Evolutionary conservation across 1,139 yeast genomes (phyloP), one percentile per base, ranked within the genome.

Genomic region (Pichia sp.): DNA sequence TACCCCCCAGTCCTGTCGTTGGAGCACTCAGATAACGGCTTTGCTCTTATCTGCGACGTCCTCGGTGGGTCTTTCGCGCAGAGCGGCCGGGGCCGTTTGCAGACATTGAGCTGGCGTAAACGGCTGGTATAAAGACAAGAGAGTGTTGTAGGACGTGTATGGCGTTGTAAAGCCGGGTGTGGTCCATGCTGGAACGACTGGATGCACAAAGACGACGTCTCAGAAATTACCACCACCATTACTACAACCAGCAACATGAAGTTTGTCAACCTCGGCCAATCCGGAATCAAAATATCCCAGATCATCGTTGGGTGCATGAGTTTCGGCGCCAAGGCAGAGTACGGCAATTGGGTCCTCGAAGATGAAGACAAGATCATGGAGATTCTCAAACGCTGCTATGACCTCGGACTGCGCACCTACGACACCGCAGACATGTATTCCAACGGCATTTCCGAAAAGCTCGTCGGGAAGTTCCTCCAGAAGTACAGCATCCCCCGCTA

Each of bases 291-390:
- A 57, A 71, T 81, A 40, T 76, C 84, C 34, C 75, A 73, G 56
- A 62, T 80, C 48, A 74, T 81, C 54, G 74, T 80, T n/a, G 86
- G 86, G 8, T 79, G 82, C 62, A 81, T 81, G 85, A 67, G 79
- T 3, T 79, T 69, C 60, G 86, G 85, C 10, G 54, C 61, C 16
- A 77, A 75, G 55, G 50, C 59, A 10, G 47, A 46, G 6, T 78
- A 81, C 79, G 54, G 52, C 5, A 74, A 72, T 19, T 79, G 84
- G 83, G 76, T 77, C 5, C 62, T 79, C 31, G 76, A 73, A 13
- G 77, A 75, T 54, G 75, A 75, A 54, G 75, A 76, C 38, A 59
- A 66, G 53, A 64, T 74, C 52, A 64, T 73, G 51, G 62, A 63
- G 16, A 69, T 79, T 40, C 63, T 81, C 64, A 80, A 81, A 61